A percentile compares a stretch with the other conserved stretches of the same genome.
Evolutionary conservation across 192 early-diverging fungal species (phyloP).

Genomic region (Coemansia sp.): DNA sequence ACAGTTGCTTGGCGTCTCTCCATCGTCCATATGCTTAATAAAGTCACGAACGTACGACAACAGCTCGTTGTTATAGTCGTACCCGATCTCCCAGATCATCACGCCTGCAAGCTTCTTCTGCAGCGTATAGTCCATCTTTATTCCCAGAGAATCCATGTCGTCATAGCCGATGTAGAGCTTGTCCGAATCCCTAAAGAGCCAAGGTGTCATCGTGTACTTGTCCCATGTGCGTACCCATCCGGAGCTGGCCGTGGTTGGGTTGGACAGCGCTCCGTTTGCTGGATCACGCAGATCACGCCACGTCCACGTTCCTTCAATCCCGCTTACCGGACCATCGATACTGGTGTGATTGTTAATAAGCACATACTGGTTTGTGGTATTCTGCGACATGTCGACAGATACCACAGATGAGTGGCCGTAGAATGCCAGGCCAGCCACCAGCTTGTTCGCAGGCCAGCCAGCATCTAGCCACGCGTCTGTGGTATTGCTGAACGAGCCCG

Average conservation of each 20-base stretch:
- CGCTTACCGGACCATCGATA: conserved; percentile 59
- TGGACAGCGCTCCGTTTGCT: conserved; percentile 51
- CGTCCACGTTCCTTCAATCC: conserved; percentile 63
- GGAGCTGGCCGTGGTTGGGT: conserved; percentile 30
- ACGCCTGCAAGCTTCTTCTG: conserved; percentile 64
- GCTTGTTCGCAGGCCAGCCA: conserved; percentile 63
- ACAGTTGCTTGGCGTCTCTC: conserved; percentile 35
- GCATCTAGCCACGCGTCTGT: conserved; percentile 61
- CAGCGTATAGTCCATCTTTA: conserved; percentile 66
- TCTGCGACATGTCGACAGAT: conserved; percentile 33
- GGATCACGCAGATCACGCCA: conserved; percentile 63
- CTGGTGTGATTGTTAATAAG: conserved; percentile 52
- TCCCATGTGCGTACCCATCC: conserved; percentile 74
- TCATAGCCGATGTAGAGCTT: conserved; percentile 72
- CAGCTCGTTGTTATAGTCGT: conserved; percentile 68
- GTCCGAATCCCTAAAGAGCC: conserved; percentile 66
- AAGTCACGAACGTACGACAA: conserved; percentile 53
- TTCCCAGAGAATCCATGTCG: conserved; percentile 62
- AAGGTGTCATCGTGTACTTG: conserved; percentile 64
- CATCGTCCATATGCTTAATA: conserved; percentile 32
- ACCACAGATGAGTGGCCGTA: conserved; percentile 62
- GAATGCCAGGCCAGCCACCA: conserved; percentile 65
- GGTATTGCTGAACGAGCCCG: conserved; percentile 55
- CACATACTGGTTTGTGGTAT: conserved; percentile 50
- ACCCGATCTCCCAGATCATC: conserved; percentile 74